Evolutionary conservation across 805 yeast species (phyloP), one percentile per base, ranked within the genome.

Genomic region (Metschnikowia lochheadii): DNA sequence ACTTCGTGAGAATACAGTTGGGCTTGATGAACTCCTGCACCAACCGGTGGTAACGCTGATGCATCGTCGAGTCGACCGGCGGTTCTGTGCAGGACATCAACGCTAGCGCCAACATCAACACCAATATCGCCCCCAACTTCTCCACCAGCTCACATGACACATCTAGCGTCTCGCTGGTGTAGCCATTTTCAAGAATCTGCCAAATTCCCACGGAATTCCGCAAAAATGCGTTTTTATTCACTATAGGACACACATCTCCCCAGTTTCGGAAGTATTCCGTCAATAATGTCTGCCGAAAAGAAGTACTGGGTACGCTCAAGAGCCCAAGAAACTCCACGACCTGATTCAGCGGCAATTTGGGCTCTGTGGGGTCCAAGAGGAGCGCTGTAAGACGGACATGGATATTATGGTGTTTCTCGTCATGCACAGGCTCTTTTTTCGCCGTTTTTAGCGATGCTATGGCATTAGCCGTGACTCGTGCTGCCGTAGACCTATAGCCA

Each of bases 211-310:
- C 58, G 62, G 87, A 89, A 54, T 81, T 80, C 20, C 72, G 69
- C 62, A 85, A 72, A 59, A 90, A 90, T n/a, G 81, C 76, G 40
- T 79, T 79, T 55, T 82, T 81, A 63, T 87, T 88, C 48, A 90
- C 61, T 14, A 88, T 73, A 0, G 96, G 95, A 20, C 84, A 72
- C 5, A 81, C 67, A 23, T 79, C 75, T 29, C 87, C 84, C 96
- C 96, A 90, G 51, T 85, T 84, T 54, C 81, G 83, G 67, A 89
- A 89, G 62, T 79, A 90, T 3, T 81, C 63, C 0, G 85, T 77
- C 17, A 87, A 77, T 31, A 87, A 74, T 23, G 82, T 82, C 64
- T 90, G 96, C 50, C 88, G 64, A 51, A 82, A 81, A 21, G 81
- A 63, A 49, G 84, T 76, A 20, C 84, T 71, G 1, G 77, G 77